phyloP scores from a whole-genome alignment of 1,139 yeast species.

The Sugiyamaella paludigena region DNA sequence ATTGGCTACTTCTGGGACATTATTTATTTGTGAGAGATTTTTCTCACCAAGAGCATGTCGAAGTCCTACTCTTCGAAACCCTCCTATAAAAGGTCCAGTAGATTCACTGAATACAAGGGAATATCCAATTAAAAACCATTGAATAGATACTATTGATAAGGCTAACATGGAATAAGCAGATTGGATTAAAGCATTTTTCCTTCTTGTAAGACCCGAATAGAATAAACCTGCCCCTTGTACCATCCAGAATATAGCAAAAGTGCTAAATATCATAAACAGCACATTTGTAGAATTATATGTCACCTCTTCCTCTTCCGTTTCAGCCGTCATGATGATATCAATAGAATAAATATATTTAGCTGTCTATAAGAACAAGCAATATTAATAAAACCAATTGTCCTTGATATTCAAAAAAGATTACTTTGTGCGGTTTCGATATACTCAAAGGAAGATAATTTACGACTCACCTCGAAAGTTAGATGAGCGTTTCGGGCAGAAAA shows the following conservation, averaged over 20 bases:
- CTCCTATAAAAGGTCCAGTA: constrained; percentile 49
- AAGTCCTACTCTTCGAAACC: constrained; percentile 18
- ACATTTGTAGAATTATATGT: constrained; percentile 17
- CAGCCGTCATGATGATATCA: not conserved
- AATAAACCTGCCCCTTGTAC: constrained; percentile 44
- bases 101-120: constrained; percentile 47
- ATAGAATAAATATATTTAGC: not conserved
- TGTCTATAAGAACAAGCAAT: too few relatives aligned
- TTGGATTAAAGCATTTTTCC: constrained; percentile 56
- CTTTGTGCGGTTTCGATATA: too few relatives aligned
- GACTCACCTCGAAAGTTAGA: too few relatives aligned
- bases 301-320: constrained; percentile 8
- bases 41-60: constrained; percentile 11
- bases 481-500: too few relatives aligned
- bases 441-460: too few relatives aligned
- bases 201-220: constrained; percentile 58
- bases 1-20: constrained; percentile 39
- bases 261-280: constrained; percentile 23
- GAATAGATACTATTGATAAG: constrained; percentile 46
- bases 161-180: constrained; percentile 49
- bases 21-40: constrained; percentile 44
- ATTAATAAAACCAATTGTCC: too few relatives aligned
- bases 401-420: too few relatives aligned
- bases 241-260: constrained; percentile 27
- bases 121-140: constrained; percentile 55